phyloP scores from a whole-genome alignment of 1,139 yeast genomes.

The Nakaseomyces glabratus region DNA sequence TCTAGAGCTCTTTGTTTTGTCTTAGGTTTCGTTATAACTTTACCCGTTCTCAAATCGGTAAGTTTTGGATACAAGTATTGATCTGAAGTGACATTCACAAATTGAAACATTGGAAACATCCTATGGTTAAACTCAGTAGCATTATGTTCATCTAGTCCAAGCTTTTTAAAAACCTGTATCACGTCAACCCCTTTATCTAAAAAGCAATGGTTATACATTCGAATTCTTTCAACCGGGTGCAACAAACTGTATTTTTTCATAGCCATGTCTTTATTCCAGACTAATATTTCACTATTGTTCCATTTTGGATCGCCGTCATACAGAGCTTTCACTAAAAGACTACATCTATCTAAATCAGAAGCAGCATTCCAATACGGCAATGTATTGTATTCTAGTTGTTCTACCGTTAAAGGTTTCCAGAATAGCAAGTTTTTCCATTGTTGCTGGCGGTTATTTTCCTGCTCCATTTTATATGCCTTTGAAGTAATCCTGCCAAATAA shows the following conservation, averaged over 20 bases:
- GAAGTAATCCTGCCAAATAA: too few relatives aligned
- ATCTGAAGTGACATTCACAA: conserved; percentile 6
- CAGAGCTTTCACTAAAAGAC: conserved; percentile 13
- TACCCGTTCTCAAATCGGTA: conserved; percentile 6
- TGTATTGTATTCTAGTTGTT: too few relatives aligned
- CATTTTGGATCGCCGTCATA: conserved; percentile 15
- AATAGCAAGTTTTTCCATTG: too few relatives aligned
- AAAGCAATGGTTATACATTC: conserved; percentile 20
- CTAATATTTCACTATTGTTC: conserved; percentile 14
- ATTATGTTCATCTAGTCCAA: conserved; percentile 6
- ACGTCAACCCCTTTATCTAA: conserved; percentile 7
- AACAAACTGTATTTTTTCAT: conserved; percentile 13
- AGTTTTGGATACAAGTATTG: conserved; percentile 4
- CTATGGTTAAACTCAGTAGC: neutral
- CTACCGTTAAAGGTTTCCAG: too few relatives aligned
- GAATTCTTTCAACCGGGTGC: conserved; percentile 15
- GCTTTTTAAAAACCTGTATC: neutral
- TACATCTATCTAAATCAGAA: neutral
- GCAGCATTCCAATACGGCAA: neutral
- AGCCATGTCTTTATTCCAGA: conserved; percentile 11
- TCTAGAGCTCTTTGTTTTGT: conserved; percentile 9
- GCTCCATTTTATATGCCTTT: too few relatives aligned
- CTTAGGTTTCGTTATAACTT: neutral
- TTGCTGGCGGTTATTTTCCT: too few relatives aligned
- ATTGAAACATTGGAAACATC: conserved; percentile 11